Percentiles rank a stretch among this genome's conserved stretches.
These are phyloP conservation scores for Chaetomiaceae sp. DNA, from an alignment of 2,329 filamentous ascomycete species.

Conservation along the genomic window DNA sequence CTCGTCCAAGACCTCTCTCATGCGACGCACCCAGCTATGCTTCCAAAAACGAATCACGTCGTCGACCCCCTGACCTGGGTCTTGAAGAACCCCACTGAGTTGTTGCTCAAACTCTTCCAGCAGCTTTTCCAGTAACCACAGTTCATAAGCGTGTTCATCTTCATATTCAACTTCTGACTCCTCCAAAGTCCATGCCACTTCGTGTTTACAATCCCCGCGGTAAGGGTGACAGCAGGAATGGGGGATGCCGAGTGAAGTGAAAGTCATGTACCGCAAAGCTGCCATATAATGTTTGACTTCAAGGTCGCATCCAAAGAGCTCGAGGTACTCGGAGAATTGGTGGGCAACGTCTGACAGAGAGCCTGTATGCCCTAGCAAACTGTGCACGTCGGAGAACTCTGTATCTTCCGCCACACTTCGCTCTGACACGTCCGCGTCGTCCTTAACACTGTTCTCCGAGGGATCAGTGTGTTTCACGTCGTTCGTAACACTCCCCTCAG, in stretches of 20 bases:
- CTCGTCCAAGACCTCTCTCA: background rate
- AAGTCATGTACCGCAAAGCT: background rate
- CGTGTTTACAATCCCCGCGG: too few species aligned
- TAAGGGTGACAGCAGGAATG: background rate
- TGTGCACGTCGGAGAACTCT: background rate
- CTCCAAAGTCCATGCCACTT: too few species aligned
- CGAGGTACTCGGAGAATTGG: too few species aligned
- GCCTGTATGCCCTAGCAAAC: too few species aligned
- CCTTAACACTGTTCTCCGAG: too few species aligned
- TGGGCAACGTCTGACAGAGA: too few species aligned
- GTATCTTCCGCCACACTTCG: background rate
- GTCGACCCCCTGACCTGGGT: background rate
- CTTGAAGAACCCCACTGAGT: background rate
- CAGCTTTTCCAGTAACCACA: background rate
- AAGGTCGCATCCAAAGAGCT: too few species aligned
- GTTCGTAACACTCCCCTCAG: too few species aligned
- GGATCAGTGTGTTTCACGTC: too few species aligned
- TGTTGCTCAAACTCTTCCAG: background rate
- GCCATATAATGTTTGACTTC: background rate
- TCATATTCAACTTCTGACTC: background rate
- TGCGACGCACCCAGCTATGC: background rate
- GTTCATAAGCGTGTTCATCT: background rate
- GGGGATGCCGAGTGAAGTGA: background rate
- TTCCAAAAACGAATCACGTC: background rate
- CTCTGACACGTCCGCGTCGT: background rate